Evolutionary conservation across 805 yeast species (phyloP).

Genomic region (Danielia oregonensis): DNA sequence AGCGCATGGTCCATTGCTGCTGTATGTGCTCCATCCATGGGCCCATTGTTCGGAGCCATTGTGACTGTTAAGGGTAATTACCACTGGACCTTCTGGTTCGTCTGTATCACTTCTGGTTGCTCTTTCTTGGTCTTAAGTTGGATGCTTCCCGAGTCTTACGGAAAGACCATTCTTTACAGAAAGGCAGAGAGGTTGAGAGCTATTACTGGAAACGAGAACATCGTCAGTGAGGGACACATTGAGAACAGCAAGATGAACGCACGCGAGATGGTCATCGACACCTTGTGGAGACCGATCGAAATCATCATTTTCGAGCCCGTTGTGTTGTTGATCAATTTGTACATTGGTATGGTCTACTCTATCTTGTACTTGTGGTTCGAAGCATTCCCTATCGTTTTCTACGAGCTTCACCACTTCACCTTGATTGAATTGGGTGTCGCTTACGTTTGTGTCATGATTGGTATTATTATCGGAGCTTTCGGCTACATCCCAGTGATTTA

Average conservation of each 20-base stretch:
- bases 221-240: constrained; percentile 38
- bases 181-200: constrained; percentile 47
- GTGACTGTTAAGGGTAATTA: constrained; percentile 33
- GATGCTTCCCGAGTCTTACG: constrained; percentile 49
- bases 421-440: constrained; percentile 45
- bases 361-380: constrained; percentile 56
- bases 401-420: constrained; percentile 43
- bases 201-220: constrained; percentile 46
- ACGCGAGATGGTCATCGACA: constrained; percentile 22
- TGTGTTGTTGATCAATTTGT: constrained; percentile 48
- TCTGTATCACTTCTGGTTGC: constrained; percentile 39
- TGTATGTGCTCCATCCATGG: constrained; percentile 51
- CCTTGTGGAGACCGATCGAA: constrained; percentile 47
- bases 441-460: constrained; percentile 45
- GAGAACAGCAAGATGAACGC: constrained; percentile 22
- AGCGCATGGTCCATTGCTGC: constrained; percentile 53
- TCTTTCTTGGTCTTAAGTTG: constrained; percentile 32
- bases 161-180: constrained; percentile 41
- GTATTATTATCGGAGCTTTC: constrained; percentile 38
- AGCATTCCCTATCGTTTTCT: constrained; percentile 56
- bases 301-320: constrained; percentile 54
- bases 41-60: constrained; percentile 55
- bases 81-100: constrained; percentile 56
- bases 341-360: constrained; percentile 51
- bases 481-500: constrained; percentile 25